Base-by-base conservation (phyloP, 805 yeast species). In the Citeromyces nyonsensis region DNA sequence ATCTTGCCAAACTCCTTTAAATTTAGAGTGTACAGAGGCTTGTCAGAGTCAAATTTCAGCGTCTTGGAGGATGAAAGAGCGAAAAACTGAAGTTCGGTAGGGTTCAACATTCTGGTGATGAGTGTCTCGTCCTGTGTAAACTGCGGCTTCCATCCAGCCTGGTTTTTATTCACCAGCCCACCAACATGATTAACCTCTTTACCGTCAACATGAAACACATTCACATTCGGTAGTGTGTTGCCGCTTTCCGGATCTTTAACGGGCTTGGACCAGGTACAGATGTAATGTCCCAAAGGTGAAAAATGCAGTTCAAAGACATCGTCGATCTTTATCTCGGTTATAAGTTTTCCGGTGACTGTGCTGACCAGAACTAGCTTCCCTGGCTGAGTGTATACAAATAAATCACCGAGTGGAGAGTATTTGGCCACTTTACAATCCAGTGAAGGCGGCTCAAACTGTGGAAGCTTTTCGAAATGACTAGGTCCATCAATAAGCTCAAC, bases 81-180 rank as follows among this genome's bases (percentile, higher is more conserved):
- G 49, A 59, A 80, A 43, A 84, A 78, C 45, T 76, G 82, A 36
- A 79, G 61, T 47, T 77, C 83, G 47, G 66, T 69, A 34, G 57
- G 52, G 38, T 59, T 59, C 22, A 40, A 34, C 40, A 66, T 44
- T 49, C 75, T 68, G 30, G 83, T 79, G 53, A 79, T 63, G 41
- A 69, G 61, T 41, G 67, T 61, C 60, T 85, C 95, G 52, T 85
- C 91, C 38, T 67, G 65, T 6, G 93, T 80, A 52, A 77, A 85
- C 56, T 84, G 94, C n/a, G 93, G 80, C 49, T 71, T 69, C 96
- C 97, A 88, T 15, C 88, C 88, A 39, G 73, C 70, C 59, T 88
- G 96, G 33, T 73, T 73, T 54, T 79, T 82, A 41, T 82, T 79
- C 33, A 78, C 61, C 64, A 79, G 85, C 40, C 73, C 66, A 37